Conservation (phyloP, 1,284 basidiomycete species). For the Ustilago trichophora region DNA sequence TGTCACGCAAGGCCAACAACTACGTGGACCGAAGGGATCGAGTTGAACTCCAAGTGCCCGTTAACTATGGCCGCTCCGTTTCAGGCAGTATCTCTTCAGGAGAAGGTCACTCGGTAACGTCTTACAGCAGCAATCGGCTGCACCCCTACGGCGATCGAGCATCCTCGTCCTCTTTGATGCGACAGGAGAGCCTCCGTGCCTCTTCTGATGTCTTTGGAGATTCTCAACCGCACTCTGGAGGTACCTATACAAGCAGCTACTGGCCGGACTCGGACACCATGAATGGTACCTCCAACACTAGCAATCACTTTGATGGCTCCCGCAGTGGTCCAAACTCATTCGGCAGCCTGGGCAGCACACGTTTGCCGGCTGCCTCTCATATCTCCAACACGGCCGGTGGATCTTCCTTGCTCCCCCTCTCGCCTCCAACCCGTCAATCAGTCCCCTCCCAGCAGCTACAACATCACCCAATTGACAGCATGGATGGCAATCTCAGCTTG, state of each 20-base stretch:
- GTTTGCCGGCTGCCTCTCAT: neutral
- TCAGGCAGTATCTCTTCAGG: slow-evolving; percentile 1
- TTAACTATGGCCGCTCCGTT: slow-evolving; percentile 14
- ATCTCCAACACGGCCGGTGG: slow-evolving; percentile 3
- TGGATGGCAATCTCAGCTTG: slow-evolving; percentile 12
- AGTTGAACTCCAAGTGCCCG: neutral
- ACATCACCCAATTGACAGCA: slow-evolving; percentile 7
- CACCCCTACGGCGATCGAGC: slow-evolving; percentile 33
- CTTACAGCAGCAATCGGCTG: slow-evolving; percentile 19
- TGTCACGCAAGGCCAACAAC: slow-evolving; percentile 5
- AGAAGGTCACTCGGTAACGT: slow-evolving; percentile 1
- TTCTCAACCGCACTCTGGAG: neutral
- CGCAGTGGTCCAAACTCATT: slow-evolving; percentile 2
- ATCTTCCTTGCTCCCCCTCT: slow-evolving; percentile 5
- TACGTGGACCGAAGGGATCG: slow-evolving; percentile 14
- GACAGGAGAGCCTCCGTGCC: slow-evolving; percentile 11
- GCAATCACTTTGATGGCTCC: slow-evolving; percentile 8
- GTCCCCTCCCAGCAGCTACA: slow-evolving; percentile 29
- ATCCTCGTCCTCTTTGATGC: slow-evolving; percentile 1
- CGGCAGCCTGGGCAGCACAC: neutral
- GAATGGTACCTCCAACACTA: too few relatives aligned
- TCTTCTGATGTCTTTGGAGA: slow-evolving; percentile 9
- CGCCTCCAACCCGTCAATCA: slow-evolving; percentile 12
- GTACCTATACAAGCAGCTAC: slow-evolving; percentile 5
- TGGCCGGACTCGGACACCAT: slow-evolving; percentile 17